Evolutionary conservation across 2,329 filamentous ascomycete species (phyloP).

Genomic region (Metarhizium sp.): DNA sequence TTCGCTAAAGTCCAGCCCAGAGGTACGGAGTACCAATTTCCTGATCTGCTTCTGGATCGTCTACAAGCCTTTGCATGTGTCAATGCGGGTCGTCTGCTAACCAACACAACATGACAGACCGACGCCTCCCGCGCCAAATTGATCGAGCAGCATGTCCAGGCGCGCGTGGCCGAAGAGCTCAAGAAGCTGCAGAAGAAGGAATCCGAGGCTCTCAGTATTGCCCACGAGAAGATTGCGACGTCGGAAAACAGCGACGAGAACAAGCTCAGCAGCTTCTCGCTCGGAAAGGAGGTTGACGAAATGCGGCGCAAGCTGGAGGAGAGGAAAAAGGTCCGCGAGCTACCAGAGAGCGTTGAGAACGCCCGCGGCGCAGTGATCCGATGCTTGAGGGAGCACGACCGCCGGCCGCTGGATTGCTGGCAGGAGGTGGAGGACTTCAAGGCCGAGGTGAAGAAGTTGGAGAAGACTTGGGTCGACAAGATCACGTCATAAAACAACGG

Average conservation of each 20-base stretch:
- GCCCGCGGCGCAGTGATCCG: slow-evolving; percentile 68
- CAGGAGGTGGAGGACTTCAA: slow-evolving; percentile 87
- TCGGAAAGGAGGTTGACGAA: slow-evolving; percentile 50
- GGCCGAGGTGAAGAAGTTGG: slow-evolving; percentile 75
- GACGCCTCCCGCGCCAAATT: slow-evolving; percentile 77
- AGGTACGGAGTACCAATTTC: slow-evolving; percentile 48
- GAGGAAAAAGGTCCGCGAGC: slow-evolving; percentile 54
- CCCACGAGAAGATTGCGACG: slow-evolving; percentile 55
- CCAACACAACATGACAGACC: slow-evolving; percentile 45
- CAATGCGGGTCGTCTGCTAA: not conserved
- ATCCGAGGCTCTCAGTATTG: slow-evolving; percentile 55
- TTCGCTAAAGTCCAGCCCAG: slow-evolving; percentile 71
- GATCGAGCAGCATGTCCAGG: slow-evolving; percentile 80
- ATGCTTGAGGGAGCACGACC: slow-evolving; percentile 76
- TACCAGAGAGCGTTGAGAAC: slow-evolving; percentile 63
- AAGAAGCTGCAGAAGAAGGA: slow-evolving; percentile 67
- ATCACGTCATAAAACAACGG: slow-evolving; percentile 38
- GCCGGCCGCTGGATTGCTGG: slow-evolving; percentile 89
- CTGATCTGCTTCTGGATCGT: not conserved
- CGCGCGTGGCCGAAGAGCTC: slow-evolving; percentile 78
- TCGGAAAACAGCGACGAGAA: slow-evolving; percentile 23
- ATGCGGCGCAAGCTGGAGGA: slow-evolving; percentile 51
- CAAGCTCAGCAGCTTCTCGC: slow-evolving; percentile 32
- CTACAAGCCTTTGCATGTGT: not conserved
- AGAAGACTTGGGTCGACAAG: slow-evolving; percentile 81